Percentiles rank a stretch among this genome's conserved stretches.
Conservation (phyloP, 352 stramenopile species). For the Elongisporangium undulatum region DNA sequence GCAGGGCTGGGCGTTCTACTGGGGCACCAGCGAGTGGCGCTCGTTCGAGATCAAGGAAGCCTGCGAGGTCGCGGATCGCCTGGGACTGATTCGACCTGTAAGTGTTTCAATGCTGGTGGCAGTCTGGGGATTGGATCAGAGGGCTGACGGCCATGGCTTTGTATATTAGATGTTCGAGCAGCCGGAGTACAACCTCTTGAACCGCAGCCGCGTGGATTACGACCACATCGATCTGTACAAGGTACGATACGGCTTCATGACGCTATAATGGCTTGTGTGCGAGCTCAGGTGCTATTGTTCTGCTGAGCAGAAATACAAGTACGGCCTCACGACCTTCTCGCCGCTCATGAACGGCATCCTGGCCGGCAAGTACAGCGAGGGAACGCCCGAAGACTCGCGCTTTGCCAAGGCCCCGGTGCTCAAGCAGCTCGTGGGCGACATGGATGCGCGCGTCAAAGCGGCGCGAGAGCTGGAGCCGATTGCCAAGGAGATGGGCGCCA, state of each 20-base stretch:
- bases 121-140: no score
- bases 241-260: no score
- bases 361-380: slow-evolving; percentile 81
- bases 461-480: slow-evolving; percentile 39
- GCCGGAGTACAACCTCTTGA: slow-evolving; percentile 74
- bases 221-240: slow-evolving; percentile 59
- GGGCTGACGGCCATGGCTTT: no score
- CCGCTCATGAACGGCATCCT: slow-evolving; percentile 63
- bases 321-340: slow-evolving; percentile 71
- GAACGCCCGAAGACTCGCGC: slow-evolving; percentile 64
- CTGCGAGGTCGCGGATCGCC: slow-evolving; percentile 23
- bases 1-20: slow-evolving; percentile 51
- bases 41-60: slow-evolving; percentile 31
- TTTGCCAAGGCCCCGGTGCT: slow-evolving; percentile 50
- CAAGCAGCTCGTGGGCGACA: slow-evolving; percentile 36
- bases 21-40: slow-evolving; percentile 32
- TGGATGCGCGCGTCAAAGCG: slow-evolving; percentile 45
- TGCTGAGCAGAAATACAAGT: slow-evolving; percentile 49
- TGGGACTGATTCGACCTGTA: slow-evolving; percentile 20
- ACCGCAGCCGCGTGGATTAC: slow-evolving; percentile 63
- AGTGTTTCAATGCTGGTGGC: no score
- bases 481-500: slow-evolving; percentile 59
- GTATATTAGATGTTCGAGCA: slow-evolving; percentile 63
- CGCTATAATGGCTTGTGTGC: no score
- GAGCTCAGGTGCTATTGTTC: no score